Conservation (phyloP, 176 grass and related monocot species). For the Alopecurus myosuroides region DNA sequence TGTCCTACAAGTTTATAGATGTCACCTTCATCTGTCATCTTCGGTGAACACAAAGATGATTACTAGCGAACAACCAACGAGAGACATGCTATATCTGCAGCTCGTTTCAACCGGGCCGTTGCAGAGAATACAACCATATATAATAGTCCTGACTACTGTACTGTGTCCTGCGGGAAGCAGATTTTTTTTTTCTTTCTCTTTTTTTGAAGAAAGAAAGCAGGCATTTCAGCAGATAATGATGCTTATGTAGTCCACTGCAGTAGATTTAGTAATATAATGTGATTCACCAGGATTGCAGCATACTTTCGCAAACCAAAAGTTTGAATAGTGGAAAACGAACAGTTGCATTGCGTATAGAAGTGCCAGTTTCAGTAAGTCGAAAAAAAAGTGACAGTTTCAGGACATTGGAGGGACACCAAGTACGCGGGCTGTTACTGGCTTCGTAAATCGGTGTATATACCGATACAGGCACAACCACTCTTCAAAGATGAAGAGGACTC, state of each 20-base stretch:
- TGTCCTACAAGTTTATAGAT: not conserved
- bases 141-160: not conserved
- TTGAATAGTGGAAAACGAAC: not conserved
- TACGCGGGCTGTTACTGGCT: too few relatives aligned
- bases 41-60: not conserved
- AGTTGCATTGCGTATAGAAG: not conserved
- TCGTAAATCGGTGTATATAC: too few relatives aligned
- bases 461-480: too few relatives aligned
- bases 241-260: not conserved
- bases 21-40: not conserved
- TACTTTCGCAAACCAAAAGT: not conserved
- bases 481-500: too few relatives aligned
- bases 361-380: too few relatives aligned
- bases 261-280: not conserved
- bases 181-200: too few relatives aligned
- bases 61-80: not conserved
- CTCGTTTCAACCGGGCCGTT: not conserved
- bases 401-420: too few relatives aligned
- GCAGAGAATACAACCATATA: not conserved
- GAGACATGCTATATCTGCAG: not conserved
- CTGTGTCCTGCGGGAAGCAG: too few relatives aligned
- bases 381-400: too few relatives aligned
- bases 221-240: too few relatives aligned
- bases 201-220: too few relatives aligned
- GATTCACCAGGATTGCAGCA: not conserved